Evolutionary conservation across 495 filamentous ascomycete species (phyloP).

Genomic region (Talaromyces proteolyticus): DNA sequence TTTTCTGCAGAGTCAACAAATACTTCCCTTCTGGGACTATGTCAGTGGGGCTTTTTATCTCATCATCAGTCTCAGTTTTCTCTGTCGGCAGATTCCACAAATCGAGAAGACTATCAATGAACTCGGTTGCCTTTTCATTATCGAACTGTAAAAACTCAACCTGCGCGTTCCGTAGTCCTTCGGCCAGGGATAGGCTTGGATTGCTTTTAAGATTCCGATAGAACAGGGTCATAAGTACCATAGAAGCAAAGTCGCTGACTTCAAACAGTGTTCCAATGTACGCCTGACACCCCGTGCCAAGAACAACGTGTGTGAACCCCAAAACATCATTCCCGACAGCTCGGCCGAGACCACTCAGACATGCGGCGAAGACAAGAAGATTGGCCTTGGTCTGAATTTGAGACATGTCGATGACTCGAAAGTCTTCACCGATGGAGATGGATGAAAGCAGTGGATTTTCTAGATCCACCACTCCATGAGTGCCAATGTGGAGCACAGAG

Average conservation of each 20-base stretch:
- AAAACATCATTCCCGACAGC: conserved; percentile 20
- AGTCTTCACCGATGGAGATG: conserved; percentile 23
- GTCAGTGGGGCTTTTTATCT: conserved; percentile 9
- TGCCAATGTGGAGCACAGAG: conserved; percentile 22
- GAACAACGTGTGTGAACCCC: conserved; percentile 23
- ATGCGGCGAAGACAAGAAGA: conserved; percentile 24
- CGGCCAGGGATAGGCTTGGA: conserved; percentile 10
- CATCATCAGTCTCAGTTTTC: background rate
- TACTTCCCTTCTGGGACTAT: conserved; percentile 19
- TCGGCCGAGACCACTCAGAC: conserved; percentile 21
- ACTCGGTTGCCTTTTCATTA: conserved; percentile 10
- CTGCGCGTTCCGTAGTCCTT: conserved; percentile 15
- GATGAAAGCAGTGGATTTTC: conserved; percentile 22
- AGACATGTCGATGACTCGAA: conserved; percentile 22
- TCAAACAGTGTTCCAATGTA: conserved; percentile 25
- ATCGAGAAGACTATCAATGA: conserved; percentile 17
- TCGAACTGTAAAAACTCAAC: conserved; percentile 18
- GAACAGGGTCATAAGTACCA: conserved; percentile 26
- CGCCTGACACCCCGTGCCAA: conserved; percentile 22
- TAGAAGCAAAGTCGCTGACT: conserved; percentile 23
- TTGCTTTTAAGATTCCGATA: conserved; percentile 16
- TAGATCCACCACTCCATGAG: conserved; percentile 18
- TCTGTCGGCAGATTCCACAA: conserved; percentile 5
- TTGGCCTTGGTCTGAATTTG: conserved; percentile 17
- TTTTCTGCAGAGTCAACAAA: conserved; percentile 13